A percentile compares a stretch with the other conserved stretches of the same genome.
phyloP scores from a whole-genome alignment of 176 grass and related monocot genomes.

The Panicum miliaceum region DNA sequence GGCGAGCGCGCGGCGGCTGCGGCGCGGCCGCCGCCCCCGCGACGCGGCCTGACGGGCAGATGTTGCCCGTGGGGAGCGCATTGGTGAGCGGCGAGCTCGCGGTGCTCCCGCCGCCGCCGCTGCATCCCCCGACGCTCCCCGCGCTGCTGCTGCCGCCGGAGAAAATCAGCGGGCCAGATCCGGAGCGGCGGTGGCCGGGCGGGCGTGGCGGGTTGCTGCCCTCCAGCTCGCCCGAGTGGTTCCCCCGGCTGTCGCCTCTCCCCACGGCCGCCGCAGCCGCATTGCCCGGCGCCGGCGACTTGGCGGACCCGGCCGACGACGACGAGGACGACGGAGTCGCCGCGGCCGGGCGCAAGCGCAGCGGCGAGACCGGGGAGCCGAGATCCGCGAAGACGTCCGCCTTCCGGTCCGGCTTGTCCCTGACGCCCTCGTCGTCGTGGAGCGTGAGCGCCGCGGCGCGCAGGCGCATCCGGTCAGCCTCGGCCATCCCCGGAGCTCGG shows the following conservation, averaged over 20 bases:
- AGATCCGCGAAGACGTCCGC: slow-evolving; percentile 54
- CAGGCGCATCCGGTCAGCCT: slow-evolving; percentile 40
- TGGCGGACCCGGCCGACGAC: slow-evolving; percentile 47
- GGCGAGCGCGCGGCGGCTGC: slow-evolving; percentile 33
- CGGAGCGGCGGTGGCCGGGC: slow-evolving; percentile 46
- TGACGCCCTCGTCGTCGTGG: background rate
- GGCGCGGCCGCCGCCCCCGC: slow-evolving; percentile 29
- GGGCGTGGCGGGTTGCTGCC: slow-evolving; percentile 39
- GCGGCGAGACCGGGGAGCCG: slow-evolving; percentile 65
- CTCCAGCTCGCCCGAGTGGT: slow-evolving; percentile 66
- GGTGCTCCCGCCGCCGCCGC: slow-evolving; percentile 43
- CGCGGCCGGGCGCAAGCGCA: slow-evolving; percentile 47
- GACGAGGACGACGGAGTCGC: slow-evolving; percentile 48
- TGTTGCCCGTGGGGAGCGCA: slow-evolving; percentile 74
- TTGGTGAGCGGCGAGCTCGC: slow-evolving; percentile 61
- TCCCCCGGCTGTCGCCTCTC: background rate
- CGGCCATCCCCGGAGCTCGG: slow-evolving; percentile 34
- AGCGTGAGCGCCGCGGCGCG: slow-evolving; percentile 43
- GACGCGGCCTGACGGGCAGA: slow-evolving; percentile 52
- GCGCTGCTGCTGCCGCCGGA: slow-evolving; percentile 47
- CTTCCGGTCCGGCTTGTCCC: slow-evolving; percentile 63
- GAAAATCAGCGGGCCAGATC: slow-evolving; percentile 58
- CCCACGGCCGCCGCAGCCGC: background rate
- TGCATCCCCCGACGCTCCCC: background rate
- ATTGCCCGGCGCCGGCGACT: slow-evolving; percentile 38